These are phyloP conservation scores for Botryotinia narcissicola DNA, from an alignment of 2,329 filamentous ascomycete genomes.

Conservation along the genomic window DNA sequence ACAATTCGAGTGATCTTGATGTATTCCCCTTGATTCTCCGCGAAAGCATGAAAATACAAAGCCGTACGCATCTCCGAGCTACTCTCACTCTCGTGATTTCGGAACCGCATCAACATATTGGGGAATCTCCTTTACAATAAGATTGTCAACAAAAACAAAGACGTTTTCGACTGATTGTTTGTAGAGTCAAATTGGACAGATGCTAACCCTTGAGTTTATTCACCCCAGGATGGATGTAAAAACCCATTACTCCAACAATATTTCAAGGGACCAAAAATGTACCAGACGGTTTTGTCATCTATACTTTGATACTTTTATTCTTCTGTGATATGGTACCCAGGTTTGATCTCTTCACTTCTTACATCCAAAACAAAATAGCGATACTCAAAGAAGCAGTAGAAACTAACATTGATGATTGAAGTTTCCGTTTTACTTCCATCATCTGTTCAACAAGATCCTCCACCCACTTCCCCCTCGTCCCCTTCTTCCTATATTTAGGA, in stretches of 20 bases:
- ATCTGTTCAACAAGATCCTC: background rate
- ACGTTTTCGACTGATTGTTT: background rate
- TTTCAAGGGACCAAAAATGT: background rate
- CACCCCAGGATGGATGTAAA: background rate
- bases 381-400: background rate
- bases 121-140: background rate
- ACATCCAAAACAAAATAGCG: background rate
- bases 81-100: background rate
- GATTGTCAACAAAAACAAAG: background rate
- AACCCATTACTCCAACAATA: background rate
- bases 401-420: background rate
- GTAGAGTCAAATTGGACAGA: background rate
- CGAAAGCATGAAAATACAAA: background rate
- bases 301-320: background rate
- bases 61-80: background rate
- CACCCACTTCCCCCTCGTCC: background rate
- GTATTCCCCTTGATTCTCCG: background rate
- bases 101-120: background rate
- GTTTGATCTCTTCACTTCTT: background rate
- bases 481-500: background rate
- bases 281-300: background rate
- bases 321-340: background rate
- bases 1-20: background rate
- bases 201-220: too few species aligned
- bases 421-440: background rate